Evolutionary conservation across 2,329 filamentous ascomycete species (phyloP), one percentile per base, ranked within the genome.

Genomic region (Colletotrichum zoysiae): DNA sequence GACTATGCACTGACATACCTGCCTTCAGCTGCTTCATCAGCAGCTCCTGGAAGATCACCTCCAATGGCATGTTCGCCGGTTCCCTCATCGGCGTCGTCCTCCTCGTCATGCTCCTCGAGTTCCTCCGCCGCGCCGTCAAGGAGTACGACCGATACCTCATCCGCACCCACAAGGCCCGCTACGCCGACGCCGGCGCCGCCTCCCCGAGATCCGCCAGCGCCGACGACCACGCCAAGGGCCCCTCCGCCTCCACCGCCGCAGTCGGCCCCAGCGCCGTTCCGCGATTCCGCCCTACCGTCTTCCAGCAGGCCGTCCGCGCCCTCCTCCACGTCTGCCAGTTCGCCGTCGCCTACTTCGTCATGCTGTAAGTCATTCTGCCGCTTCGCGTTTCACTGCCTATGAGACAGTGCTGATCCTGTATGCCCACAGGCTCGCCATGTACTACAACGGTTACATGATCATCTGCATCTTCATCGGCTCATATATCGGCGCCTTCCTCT

Each of bases 381-480:
- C 14, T 18, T 50, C 33, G n/a, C 48, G 23, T n/a, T 5, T 33
- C 14, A 18, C 44, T 2, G n/a, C 11, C 9, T 2, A 46, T 53
- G 42, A 30, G n/a, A 46, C 26, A n/a, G 7, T 18, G 35, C 70
- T 75, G 48, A 73, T 68, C 11, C 2, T n/a, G 23, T n/a, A 23
- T 59, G 26, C 8, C 1, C 40, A 2, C 67, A 82, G 78, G 74
- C 81, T 83, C n/a, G 86, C 86, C 74, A 89, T 89, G 86, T 89
- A 89, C 79, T 90, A 87, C 81, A 90, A 89, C 75, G 89, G 91
- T 12, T 96, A 94, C 81, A 87, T 96, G 74, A 93, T 96, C 79
- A 91, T 95, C 71, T 93, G 90, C 75, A 94, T 96, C 79, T 89
- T 95, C 74, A 87, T 95, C 67, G 94, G 94, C 1, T 89, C 92